These are phyloP conservation scores for Cucurbita moschata DNA, from an alignment of 306 rosid genomes.

Conservation along the genomic window DNA sequence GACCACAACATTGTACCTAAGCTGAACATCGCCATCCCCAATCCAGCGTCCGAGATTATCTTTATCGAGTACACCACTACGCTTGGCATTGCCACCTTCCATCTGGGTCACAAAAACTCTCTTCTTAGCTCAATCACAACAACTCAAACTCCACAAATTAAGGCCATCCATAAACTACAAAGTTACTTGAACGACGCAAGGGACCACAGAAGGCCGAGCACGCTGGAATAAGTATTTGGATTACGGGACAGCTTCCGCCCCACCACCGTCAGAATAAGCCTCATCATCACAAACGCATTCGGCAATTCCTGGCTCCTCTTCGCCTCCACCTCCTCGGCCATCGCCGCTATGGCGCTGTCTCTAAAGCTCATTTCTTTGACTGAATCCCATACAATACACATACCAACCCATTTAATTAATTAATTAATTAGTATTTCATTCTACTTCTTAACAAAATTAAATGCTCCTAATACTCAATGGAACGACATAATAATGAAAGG, in stretches of 20 bases:
- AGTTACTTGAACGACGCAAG: not conserved
- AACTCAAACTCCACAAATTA: too few species aligned
- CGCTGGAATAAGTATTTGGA: not conserved
- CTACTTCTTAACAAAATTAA: too few species aligned
- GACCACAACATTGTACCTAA: not conserved
- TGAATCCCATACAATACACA: not conserved
- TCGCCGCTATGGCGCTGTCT: conserved; percentile 15
- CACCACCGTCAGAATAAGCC: not conserved
- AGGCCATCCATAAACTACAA: too few species aligned
- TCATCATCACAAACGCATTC: not conserved
- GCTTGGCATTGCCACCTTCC: not conserved
- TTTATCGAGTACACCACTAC: not conserved
- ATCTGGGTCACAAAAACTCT: not conserved
- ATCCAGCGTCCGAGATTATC: not conserved
- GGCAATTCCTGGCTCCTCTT: conserved; percentile 21
- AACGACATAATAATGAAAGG: conserved; percentile 6
- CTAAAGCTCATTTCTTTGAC: conserved; percentile 34
- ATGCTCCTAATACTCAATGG: not conserved
- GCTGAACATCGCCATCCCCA: not conserved
- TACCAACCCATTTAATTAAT: not conserved
- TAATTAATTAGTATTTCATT: too few species aligned
- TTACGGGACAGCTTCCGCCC: not conserved
- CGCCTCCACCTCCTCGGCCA: conserved; percentile 8
- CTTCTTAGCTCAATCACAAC: too few species aligned
- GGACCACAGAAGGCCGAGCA: not conserved